Base-by-base conservation (phyloP, 2,329 filamentous ascomycete genomes). In the Escovopsis weberi region DNA sequence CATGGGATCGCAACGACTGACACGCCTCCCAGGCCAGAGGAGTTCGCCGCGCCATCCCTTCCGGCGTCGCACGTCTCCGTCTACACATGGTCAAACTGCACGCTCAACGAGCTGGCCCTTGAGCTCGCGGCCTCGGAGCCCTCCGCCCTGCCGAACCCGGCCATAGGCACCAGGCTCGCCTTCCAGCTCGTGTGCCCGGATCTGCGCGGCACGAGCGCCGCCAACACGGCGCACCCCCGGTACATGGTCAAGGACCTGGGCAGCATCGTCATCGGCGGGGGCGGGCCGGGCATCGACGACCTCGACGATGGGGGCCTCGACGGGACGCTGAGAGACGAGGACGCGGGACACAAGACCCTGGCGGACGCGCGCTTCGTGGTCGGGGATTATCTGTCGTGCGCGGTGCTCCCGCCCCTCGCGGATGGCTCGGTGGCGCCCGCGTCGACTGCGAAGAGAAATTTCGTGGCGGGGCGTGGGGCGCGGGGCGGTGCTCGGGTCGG, bases 161-260 rank as follows among this genome's bases (percentile, higher is more conserved):
- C 80, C 6, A 72, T 87, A 35, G 88, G 89, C 47, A 89, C 87
- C 8, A 78, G 89, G 42, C 71, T 95, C n/a, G 79, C 78, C 47
- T 96, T 91, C 64, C 82, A 88, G 39, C 74, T 94, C 15, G 77
- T 95, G 42, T 94, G 83, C 58, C 82, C 84, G 2, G 86, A 94
- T 60, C 75, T 82, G 23, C 63, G 61, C 12, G 55, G 56, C 43
- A 48, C 57, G 43, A 49, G 56, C 40, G 46, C 47, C 28, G 45
- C 47, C 47, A 49, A 39, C 36, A 55, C 51, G 43, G 48, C 50
- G 6, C 50, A 47, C 54, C 75, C 48, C 9, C 74, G 80, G 30
- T 94, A 83, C 63, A 70, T 82, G 12, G 78, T 78, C 19, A 87
- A 85, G 53, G 85, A 94, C 46, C 69, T 96, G 0, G 89, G 89